These are phyloP conservation scores for Pseudogymnoascus sp. DNA, from an alignment of 2,329 filamentous ascomycete genomes.

Conservation along the genomic window DNA sequence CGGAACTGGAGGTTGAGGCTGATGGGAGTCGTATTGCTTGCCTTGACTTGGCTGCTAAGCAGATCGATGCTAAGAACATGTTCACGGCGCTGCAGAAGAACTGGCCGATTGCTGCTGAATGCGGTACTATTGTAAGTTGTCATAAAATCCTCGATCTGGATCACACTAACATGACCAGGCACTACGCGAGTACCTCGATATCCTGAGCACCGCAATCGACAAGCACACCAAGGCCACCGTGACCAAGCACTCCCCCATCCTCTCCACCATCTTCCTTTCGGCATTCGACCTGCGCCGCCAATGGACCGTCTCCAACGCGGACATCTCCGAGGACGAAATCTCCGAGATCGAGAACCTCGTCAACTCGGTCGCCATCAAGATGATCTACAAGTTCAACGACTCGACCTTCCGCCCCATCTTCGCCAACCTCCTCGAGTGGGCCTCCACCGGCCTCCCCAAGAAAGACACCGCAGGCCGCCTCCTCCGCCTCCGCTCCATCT, in stretches of 20 bases:
- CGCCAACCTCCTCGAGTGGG: constrained; percentile 76
- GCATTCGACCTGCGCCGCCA: constrained; percentile 58
- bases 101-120: constrained; percentile 55
- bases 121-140: constrained; percentile 52
- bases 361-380: constrained; percentile 69
- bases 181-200: constrained; percentile 57
- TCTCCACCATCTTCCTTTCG: constrained; percentile 58
- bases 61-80: constrained; percentile 67
- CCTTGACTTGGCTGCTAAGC: constrained; percentile 65
- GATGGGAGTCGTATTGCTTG: constrained; percentile 60
- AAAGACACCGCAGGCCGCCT: constrained; percentile 49
- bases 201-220: constrained; percentile 64
- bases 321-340: constrained; percentile 38
- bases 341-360: constrained; percentile 53
- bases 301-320: constrained; percentile 36
- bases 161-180: constrained; percentile 38
- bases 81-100: constrained; percentile 65
- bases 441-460: constrained; percentile 51
- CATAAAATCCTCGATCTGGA: background rate
- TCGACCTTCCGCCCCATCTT: constrained; percentile 89
- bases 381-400: constrained; percentile 96
- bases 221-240: constrained; percentile 70
- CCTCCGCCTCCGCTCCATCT: constrained; percentile 65
- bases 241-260: constrained; percentile 60
- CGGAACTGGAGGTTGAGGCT: constrained; percentile 51